Base-by-base conservation (phyloP, 495 filamentous ascomycete species). In the Hypoxylon subgilvum region DNA sequence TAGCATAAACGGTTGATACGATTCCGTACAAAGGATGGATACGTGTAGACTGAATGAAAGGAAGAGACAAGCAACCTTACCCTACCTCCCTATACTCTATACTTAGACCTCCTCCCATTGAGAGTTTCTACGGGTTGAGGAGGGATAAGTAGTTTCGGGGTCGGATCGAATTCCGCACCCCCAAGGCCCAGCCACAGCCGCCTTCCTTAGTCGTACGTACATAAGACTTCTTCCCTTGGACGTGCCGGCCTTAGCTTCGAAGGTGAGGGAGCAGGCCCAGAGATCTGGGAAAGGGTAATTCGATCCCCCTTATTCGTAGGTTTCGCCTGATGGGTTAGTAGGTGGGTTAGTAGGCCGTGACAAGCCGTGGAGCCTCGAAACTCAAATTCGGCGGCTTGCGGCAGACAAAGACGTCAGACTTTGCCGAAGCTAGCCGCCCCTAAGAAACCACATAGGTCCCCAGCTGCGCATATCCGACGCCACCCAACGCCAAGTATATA, bases 391-490 rank as follows among this genome's bases (percentile, higher is more conserved):
- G 51, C 19, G 12, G 52, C 43, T 32, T 10, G 36, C 25, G 52
- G 50, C 56, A 31, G 30, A 62, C 45, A 56, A 52, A 56, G 58
- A 63, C 59, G 59, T 57, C 52, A 63, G 52, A 56, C 43, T 21
- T 52, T 57, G 60, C 60, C 60, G 60, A 63, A 57, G 60, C 60
- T 63, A 63, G 48, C 60, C 60, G 60, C 38, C n/a, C 35, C 46
- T 35, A 14, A 18, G 16, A n/a, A n/a, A n/a, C n/a, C n/a, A n/a
- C 21, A 38, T 32, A 34, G 19, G 22, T 4, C 39, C 43, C 50
- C 48, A 46, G 41, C 48, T 40, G 40, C 27, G 40, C n/a, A 18
- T 43, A 43, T 48, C 53, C 43, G 47, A 57, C 23, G 41, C 60
- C 48, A 57, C 52, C 53, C 52, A 56, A 9, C 5, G 12, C 40